A percentile compares a stretch with the other conserved stretches of the same genome.
These are phyloP conservation scores for Quillaja saponaria DNA, from an alignment of 306 rosid genomes.

Conservation along the genomic window DNA sequence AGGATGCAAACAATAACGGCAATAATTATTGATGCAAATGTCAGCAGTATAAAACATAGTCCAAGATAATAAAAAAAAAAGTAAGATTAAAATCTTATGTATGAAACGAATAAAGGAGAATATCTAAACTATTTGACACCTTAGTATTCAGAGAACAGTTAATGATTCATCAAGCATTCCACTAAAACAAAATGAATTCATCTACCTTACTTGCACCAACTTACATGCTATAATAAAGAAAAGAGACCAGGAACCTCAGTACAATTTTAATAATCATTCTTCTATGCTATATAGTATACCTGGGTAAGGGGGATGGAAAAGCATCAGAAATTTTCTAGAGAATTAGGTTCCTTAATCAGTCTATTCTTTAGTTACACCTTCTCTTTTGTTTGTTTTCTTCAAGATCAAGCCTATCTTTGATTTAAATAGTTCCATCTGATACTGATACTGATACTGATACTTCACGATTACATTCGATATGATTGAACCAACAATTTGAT, in stretches of 20 bases:
- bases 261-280: slow-evolving; percentile 8
- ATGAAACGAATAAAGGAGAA: too few relatives aligned
- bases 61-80: too few relatives aligned
- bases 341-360: not conserved
- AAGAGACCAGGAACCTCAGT: too few relatives aligned
- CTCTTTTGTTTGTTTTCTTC: slow-evolving; percentile 2
- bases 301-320: slow-evolving; percentile 1
- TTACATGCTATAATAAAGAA: too few relatives aligned
- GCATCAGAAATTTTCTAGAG: not conserved
- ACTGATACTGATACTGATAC: slow-evolving; percentile 23
- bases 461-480: slow-evolving; percentile 7
- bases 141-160: too few relatives aligned
- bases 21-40: slow-evolving; percentile 6
- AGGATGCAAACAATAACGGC: slow-evolving; percentile 7
- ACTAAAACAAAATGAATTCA: too few relatives aligned
- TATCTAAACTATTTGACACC: too few relatives aligned
- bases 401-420: not conserved
- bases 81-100: too few relatives aligned
- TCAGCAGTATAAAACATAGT: not conserved
- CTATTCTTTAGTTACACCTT: not conserved
- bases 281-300: not conserved
- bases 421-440: slow-evolving; percentile 5
- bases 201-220: too few relatives aligned
- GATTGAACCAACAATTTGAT: slow-evolving; percentile 3
- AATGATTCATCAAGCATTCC: too few relatives aligned